Evolutionary conservation across 1,139 yeast species (phyloP).

Genomic region (Pichia sp.): DNA sequence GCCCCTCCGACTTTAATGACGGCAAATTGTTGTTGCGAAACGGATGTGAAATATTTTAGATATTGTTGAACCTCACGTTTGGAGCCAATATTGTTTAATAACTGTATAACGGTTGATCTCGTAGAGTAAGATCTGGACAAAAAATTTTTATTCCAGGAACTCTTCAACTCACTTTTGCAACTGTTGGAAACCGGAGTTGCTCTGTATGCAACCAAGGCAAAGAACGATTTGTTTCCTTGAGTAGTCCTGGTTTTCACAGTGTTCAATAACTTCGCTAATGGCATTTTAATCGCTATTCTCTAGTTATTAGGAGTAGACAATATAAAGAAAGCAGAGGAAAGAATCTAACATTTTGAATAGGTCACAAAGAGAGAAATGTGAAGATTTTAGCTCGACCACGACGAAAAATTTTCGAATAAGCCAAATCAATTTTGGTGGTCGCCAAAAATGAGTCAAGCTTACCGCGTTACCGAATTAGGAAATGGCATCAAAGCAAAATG

Average conservation of each 20-base stretch:
- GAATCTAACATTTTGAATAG: background rate
- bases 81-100: slow-evolving; percentile 91
- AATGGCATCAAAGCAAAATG: background rate
- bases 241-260: slow-evolving; percentile 5
- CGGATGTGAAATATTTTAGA: slow-evolving; percentile 92
- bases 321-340: background rate
- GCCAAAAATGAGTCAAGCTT: slow-evolving; percentile 16
- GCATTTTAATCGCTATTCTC: slow-evolving; percentile 8
- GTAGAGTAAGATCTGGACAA: slow-evolving; percentile 45
- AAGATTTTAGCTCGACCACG: background rate
- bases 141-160: background rate
- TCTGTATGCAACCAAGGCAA: slow-evolving; percentile 16
- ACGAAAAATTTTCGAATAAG: slow-evolving; percentile 6
- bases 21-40: slow-evolving; percentile 93
- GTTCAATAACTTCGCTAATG: slow-evolving; percentile 13
- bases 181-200: background rate
- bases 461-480: slow-evolving; percentile 19
- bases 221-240: slow-evolving; percentile 8
- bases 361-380: background rate
- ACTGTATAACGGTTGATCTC: slow-evolving; percentile 90
- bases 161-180: background rate
- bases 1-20: slow-evolving; percentile 99
- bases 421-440: background rate
- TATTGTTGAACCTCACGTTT: slow-evolving; percentile 97
- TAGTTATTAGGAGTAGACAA: background rate